A percentile compares a stretch with the other conserved stretches of the same genome.
Conservation (phyloP, 2,329 filamentous ascomycete genomes). For the Colletotrichum spinosum region DNA sequence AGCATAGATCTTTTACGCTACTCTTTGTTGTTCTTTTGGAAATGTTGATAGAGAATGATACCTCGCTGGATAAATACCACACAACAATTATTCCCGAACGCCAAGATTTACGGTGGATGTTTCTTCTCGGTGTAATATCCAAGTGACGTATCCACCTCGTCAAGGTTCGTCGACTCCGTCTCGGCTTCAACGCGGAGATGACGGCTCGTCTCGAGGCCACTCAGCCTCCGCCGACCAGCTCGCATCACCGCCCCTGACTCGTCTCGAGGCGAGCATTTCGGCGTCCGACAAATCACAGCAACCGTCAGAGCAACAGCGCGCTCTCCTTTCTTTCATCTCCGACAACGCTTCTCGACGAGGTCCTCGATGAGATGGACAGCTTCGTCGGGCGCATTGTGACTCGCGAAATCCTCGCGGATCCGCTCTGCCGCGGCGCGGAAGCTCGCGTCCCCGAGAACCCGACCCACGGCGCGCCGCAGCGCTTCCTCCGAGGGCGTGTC, state of each 20-base stretch:
- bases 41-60: conserved; percentile 30
- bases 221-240: not conserved
- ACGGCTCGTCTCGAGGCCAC: not conserved
- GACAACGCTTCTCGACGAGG: not conserved
- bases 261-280: no score
- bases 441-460: not conserved
- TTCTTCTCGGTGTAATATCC: not conserved
- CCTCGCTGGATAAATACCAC: conserved; percentile 28
- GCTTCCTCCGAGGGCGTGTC: conserved; percentile 27
- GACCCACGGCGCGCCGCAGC: conserved; percentile 23
- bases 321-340: conserved; percentile 2
- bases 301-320: not conserved
- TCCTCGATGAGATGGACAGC: conserved; percentile 6
- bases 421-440: conserved; percentile 2
- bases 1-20: conserved; percentile 11
- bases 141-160: not conserved
- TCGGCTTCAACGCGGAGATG: conserved; percentile 5
- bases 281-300: no score
- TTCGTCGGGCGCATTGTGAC: conserved; percentile 3
- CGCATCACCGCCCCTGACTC: no score
- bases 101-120: not conserved
- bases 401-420: not conserved
- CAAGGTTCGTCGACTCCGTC: not conserved
- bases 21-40: conserved; percentile 2
- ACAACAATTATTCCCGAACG: conserved; percentile 5